These are phyloP conservation scores for Agroathelia rolfsii DNA, from an alignment of 1,284 basidiomycete species.

Conservation along the genomic window DNA sequence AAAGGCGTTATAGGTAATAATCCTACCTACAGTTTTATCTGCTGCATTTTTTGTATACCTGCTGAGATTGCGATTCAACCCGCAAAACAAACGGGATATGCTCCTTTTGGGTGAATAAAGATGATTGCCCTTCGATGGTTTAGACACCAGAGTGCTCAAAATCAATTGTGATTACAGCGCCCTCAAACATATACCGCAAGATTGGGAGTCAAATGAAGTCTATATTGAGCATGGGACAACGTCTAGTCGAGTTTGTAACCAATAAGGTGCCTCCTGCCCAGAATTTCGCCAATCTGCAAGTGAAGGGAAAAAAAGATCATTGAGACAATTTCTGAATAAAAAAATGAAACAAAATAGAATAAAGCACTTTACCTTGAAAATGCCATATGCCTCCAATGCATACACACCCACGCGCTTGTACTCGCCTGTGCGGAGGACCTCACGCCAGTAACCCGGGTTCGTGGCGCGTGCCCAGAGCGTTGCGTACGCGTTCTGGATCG, in stretches of 20 bases:
- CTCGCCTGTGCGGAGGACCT: slow-evolving; percentile 35
- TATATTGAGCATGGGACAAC: too few relatives aligned
- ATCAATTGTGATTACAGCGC: too few relatives aligned
- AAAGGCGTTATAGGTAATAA: too few relatives aligned
- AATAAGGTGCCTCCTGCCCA: slow-evolving; percentile 36
- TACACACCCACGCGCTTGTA: slow-evolving; percentile 43
- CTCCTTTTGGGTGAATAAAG: too few relatives aligned
- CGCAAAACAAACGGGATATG: too few relatives aligned
- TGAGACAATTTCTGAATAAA: background rate
- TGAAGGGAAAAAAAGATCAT: background rate
- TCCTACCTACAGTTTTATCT: too few relatives aligned
- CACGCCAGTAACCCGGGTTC: slow-evolving; percentile 34
- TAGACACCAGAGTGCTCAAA: too few relatives aligned
- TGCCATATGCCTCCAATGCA: slow-evolving; percentile 38
- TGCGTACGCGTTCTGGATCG: slow-evolving; percentile 35
- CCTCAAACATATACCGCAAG: too few relatives aligned
- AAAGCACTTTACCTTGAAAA: slow-evolving; percentile 21
- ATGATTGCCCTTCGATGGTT: too few relatives aligned
- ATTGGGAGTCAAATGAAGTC: too few relatives aligned
- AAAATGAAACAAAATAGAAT: background rate
- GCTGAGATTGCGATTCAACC: too few relatives aligned
- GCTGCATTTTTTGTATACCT: too few relatives aligned
- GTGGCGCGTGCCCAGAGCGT: slow-evolving; percentile 32
- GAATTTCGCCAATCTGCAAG: slow-evolving; percentile 41
- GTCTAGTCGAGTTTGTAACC: slow-evolving; percentile 52